Conservation (phyloP, 352 stramenopile genomes). For the Phytophthora hybrid region DNA sequence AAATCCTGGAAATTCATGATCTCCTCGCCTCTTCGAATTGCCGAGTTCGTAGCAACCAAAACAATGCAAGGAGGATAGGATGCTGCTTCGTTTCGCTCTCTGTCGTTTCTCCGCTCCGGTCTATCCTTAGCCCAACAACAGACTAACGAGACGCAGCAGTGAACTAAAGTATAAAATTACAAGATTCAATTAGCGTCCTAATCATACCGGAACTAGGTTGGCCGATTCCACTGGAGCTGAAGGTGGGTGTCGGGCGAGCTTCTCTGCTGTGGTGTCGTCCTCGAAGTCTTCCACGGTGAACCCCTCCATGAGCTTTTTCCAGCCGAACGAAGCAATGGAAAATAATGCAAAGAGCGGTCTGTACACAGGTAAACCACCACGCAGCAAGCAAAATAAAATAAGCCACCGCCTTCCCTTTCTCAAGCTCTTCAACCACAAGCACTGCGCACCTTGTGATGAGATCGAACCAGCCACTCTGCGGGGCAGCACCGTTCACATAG, state of each 20-base stretch:
- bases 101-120: slow-evolving; percentile 26
- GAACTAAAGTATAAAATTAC: slow-evolving; percentile 8
- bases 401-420: slow-evolving; percentile 7
- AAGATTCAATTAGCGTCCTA: slow-evolving; percentile 22
- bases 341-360: slow-evolving; percentile 69
- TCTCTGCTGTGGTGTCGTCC: slow-evolving; percentile 27
- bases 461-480: slow-evolving; percentile 74
- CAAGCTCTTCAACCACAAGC: background rate
- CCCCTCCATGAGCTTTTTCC: slow-evolving; percentile 67
- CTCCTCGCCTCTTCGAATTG: background rate
- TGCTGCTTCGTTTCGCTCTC: slow-evolving; percentile 14
- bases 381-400: slow-evolving; percentile 10
- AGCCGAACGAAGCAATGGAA: slow-evolving; percentile 70
- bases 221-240: slow-evolving; percentile 22
- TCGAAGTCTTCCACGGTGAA: slow-evolving; percentile 54
- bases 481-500: slow-evolving; percentile 81
- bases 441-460: slow-evolving; percentile 58
- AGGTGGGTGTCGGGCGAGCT: slow-evolving; percentile 14
- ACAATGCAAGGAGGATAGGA: background rate
- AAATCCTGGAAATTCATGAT: slow-evolving; percentile 80
- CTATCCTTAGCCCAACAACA: slow-evolving; percentile 30
- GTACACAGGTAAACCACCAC: slow-evolving; percentile 3
- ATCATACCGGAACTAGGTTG: slow-evolving; percentile 39
- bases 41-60: background rate
- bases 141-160: background rate